phyloP scores from a whole-genome alignment of 2,329 filamentous ascomycete species.

The Fusarium sp. region DNA sequence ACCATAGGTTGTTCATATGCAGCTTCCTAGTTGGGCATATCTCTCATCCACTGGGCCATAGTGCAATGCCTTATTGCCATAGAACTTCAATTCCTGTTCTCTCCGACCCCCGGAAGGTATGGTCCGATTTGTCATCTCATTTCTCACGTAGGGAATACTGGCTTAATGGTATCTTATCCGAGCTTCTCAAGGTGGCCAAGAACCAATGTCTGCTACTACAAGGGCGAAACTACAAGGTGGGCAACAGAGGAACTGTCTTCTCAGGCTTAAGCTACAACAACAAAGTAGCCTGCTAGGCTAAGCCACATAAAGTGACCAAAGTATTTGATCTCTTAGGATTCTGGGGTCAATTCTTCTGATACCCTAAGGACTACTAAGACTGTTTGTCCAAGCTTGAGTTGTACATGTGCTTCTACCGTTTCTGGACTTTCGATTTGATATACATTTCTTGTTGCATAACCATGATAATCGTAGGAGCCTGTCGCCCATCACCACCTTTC shows the following conservation, averaged over 20 bases:
- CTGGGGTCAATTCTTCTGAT: too few species aligned
- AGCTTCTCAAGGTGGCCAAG: neutral
- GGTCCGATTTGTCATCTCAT: constrained; percentile 30
- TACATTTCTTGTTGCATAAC: neutral
- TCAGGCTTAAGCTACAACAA: too few species aligned
- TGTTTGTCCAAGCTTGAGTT: neutral
- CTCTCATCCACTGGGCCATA: neutral
- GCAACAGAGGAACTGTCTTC: too few species aligned
- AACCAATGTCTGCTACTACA: neutral
- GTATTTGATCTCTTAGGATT: too few species aligned
- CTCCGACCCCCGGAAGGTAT: constrained; percentile 8
- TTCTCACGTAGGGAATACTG: neutral
- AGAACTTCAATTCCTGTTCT: constrained; percentile 2
- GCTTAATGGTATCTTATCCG: neutral
- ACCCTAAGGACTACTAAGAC: neutral
- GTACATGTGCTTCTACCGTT: neutral
- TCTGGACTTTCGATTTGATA: neutral
- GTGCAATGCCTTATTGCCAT: constrained; percentile 1
- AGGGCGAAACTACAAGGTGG: neutral
- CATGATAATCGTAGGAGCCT: constrained; percentile 3
- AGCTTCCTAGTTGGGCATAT: neutral
- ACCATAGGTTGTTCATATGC: constrained; percentile 4
- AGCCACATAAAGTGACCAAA: too few species aligned
- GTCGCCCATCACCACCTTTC: constrained; percentile 18
- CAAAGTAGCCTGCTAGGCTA: too few species aligned